phyloP scores from a whole-genome alignment of 441 rosid species.

The Euphorbia celastroides region DNA sequence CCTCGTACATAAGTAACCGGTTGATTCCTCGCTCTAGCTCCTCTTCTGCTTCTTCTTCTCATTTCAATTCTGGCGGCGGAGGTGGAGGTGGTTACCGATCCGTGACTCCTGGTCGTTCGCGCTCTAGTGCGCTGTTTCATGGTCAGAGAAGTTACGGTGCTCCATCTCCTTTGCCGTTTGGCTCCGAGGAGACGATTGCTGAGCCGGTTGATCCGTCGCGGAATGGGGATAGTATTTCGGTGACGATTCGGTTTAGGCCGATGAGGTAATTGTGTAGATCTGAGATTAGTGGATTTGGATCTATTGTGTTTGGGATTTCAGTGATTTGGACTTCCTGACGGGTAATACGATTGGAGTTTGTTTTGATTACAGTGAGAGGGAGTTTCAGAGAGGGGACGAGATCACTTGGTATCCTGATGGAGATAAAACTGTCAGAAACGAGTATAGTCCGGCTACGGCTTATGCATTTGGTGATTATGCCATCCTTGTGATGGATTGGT shows the following conservation, averaged over 20 bases:
- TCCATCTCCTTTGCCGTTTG: slow-evolving; percentile 49
- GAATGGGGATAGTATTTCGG: slow-evolving; percentile 89
- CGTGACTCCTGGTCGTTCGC: slow-evolving; percentile 63
- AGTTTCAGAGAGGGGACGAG: slow-evolving; percentile 94
- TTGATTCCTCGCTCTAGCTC: slow-evolving; percentile 82
- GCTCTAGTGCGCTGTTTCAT: slow-evolving; percentile 45
- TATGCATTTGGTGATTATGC: slow-evolving; percentile 74
- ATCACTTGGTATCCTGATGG: slow-evolving; percentile 97
- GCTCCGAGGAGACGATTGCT: slow-evolving; percentile 59
- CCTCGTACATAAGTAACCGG: slow-evolving; percentile 59
- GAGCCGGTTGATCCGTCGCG: slow-evolving; percentile 58
- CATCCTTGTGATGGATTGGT: slow-evolving; percentile 4
- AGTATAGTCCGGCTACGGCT: slow-evolving; percentile 78
- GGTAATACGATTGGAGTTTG: slow-evolving; percentile 15
- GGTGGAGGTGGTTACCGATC: slow-evolving; percentile 57
- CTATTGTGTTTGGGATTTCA: slow-evolving; percentile 24
- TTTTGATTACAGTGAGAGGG: slow-evolving; percentile 73
- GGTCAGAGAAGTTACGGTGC: slow-evolving; percentile 39
- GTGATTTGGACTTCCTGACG: slow-evolving; percentile 5
- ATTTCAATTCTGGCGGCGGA: slow-evolving; percentile 40
- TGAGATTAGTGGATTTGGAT: slow-evolving; percentile 44
- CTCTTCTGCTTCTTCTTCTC: slow-evolving; percentile 63
- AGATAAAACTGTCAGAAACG: slow-evolving; percentile 82
- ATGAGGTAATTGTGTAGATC: slow-evolving; percentile 84
- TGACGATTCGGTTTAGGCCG: slow-evolving; percentile 95